Base-by-base conservation (phyloP, 2,329 filamentous ascomycete species). In the Periconia sp. region DNA sequence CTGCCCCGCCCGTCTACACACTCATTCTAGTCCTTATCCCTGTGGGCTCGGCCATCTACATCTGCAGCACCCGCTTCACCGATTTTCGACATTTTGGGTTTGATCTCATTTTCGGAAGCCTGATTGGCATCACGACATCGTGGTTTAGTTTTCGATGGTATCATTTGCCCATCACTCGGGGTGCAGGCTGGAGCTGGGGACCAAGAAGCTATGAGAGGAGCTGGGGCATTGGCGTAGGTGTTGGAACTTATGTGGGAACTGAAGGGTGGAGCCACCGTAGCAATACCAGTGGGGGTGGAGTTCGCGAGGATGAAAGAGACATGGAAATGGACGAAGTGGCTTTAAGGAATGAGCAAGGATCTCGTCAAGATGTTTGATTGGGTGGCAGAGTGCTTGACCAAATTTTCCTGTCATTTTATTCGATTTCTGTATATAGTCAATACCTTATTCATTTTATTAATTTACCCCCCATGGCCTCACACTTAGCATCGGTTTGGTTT, bases 1-100 rank as follows among this genome's bases (percentile, higher is more conserved):
- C 92, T 1, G 89, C 92, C 0, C 91, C 92, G 1, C 92, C 92
- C 0, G 77, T 92, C 8, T 93, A 91, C 67, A 85, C 94, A 2
- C 80, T 96, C 13, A 77, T 87, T 43, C 71, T 93, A 33, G 82
- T 85, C 2, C 77, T 91, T 17, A 74, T 90, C 1, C 92, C 92
- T 2, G 83, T 92, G 59, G 88, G 86, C 52, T 78, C 84, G 1
- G 88, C 92, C 6, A 83, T 92, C 58, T 96, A 92, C 76, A 89
- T 97, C 57, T 82, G 88, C n/a, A 85, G 87, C 27, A 93, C 91
- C 1, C 88, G 93, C 11, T 97, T 88, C 83, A 92, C 88, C 55
- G 88, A 97, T 72, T 95, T 88, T 76, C 86, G 90, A 40, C 93
- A 97, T 73, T 90, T 93, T 70, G 92, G 88, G n/a, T 93, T 96